Conservation (phyloP, 306 rosid genomes). For the Cicer cuneatum region DNA sequence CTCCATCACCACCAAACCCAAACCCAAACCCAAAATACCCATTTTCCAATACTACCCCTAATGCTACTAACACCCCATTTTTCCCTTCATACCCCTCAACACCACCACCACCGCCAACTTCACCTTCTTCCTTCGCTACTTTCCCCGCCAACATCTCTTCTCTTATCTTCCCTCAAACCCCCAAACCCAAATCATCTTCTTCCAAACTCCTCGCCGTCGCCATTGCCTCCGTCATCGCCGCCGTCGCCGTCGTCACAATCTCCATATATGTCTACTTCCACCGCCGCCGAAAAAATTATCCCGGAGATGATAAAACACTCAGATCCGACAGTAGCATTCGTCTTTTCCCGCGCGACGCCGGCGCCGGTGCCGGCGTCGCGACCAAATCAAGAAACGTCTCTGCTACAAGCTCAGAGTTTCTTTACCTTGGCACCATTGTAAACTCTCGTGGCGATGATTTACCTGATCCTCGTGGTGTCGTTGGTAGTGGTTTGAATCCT, state of each 20-base stretch:
- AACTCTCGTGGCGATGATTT: constrained; percentile 69
- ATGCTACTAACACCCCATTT: constrained; percentile 58
- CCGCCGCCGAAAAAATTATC: constrained; percentile 43
- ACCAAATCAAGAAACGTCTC: constrained; percentile 50
- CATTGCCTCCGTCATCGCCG: constrained; percentile 56
- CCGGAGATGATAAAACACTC: constrained; percentile 64
- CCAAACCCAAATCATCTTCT: constrained; percentile 49
- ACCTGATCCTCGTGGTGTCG: constrained; percentile 28
- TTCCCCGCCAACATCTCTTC: constrained; percentile 96
- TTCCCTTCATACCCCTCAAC: constrained; percentile 78
- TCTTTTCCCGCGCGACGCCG: constrained; percentile 53
- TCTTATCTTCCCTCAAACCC: constrained; percentile 67
- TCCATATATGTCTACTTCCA: constrained; percentile 60
- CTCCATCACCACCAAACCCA: constrained; percentile 47
- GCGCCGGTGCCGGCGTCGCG: background rate
- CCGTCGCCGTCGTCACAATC: constrained; percentile 43
- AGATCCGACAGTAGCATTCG: constrained; percentile 78
- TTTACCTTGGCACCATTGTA: constrained; percentile 86
- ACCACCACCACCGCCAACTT: constrained; percentile 69
- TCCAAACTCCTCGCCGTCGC: constrained; percentile 53
- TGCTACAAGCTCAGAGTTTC: constrained; percentile 80
- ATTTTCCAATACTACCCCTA: constrained; percentile 59
- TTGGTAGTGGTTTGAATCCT: constrained; percentile 38
- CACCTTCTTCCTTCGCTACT: constrained; percentile 71
- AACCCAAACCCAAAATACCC: constrained; percentile 64